Percentiles rank a stretch among this genome's conserved stretches.
Conservation (phyloP, 495 filamentous ascomycete species). For the Xylaria palmicola region DNA sequence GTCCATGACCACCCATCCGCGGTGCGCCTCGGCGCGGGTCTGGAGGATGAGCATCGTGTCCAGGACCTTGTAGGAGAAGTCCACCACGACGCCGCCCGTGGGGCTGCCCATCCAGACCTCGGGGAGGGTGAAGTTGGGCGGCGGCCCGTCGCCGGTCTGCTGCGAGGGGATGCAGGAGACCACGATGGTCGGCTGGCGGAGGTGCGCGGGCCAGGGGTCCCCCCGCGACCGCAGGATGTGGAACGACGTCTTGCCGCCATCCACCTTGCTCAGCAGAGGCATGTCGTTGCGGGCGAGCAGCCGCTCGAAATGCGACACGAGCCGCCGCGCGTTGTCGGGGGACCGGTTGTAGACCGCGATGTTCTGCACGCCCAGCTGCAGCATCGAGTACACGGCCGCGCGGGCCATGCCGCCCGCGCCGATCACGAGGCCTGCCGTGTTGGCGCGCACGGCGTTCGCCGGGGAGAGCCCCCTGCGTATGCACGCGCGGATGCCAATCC, state of each 20-base stretch:
- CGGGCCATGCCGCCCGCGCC: constrained; percentile 77
- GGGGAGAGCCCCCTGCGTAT: constrained; percentile 70
- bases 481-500: constrained; percentile 65
- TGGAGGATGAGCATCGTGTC: constrained; percentile 65
- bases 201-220: constrained; percentile 59
- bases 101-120: constrained; percentile 64
- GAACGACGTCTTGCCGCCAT: constrained; percentile 50
- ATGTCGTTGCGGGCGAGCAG: constrained; percentile 28
- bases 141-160: constrained; percentile 55
- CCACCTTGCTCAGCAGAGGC: constrained; percentile 47
- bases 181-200: constrained; percentile 62
- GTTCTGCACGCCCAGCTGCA: constrained; percentile 69
- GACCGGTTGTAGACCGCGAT: constrained; percentile 72
- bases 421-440: constrained; percentile 64
- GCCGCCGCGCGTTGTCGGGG: constrained; percentile 55
- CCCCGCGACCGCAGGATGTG: constrained; percentile 55
- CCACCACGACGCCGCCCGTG: constrained; percentile 70
- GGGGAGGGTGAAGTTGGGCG: constrained; percentile 69
- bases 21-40: constrained; percentile 57
- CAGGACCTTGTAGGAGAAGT: constrained; percentile 68
- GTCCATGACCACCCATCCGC: constrained; percentile 69
- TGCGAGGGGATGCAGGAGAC: constrained; percentile 70
- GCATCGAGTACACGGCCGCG: constrained; percentile 72
- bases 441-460: constrained; percentile 65
- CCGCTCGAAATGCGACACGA: constrained; percentile 64